Percentiles rank a stretch among this genome's conserved stretches.
Evolutionary conservation across 208 protist genomes (phyloP).

Genomic region (Acanthamoeba lenticulata): DNA sequence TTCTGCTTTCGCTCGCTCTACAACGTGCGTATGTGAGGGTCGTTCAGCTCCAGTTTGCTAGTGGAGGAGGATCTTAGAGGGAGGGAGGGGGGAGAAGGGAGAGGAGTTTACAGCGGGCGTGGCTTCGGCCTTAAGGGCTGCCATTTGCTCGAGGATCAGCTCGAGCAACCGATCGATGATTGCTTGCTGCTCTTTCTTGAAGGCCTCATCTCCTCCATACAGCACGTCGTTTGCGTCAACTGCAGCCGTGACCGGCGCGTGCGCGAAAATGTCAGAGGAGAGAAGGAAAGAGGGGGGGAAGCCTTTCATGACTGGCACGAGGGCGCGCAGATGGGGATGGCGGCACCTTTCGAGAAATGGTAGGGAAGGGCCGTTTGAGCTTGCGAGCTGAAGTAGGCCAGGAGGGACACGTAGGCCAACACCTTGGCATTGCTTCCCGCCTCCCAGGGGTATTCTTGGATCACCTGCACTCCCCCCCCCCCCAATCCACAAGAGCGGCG

Average conservation of each 20-base stretch:
- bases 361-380: slow-evolving; percentile 77
- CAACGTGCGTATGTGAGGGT: neutral
- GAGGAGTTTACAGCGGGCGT: neutral
- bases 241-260: neutral
- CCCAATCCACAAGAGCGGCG: too few species aligned
- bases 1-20: slow-evolving; percentile 20
- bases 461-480: neutral
- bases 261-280: neutral
- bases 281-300: neutral
- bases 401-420: slow-evolving; percentile 62
- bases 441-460: slow-evolving; percentile 76
- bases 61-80: neutral
- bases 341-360: slow-evolving; percentile 68
- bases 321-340: too few species aligned
- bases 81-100: neutral
- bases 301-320: too few species aligned
- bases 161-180: slow-evolving; percentile 78
- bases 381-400: slow-evolving; percentile 70
- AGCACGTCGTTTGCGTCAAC: slow-evolving; percentile 84
- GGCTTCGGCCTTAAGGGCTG: slow-evolving; percentile 37
- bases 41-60: neutral
- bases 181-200: slow-evolving; percentile 70
- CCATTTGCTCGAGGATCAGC: slow-evolving; percentile 72
- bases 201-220: slow-evolving; percentile 76
- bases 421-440: slow-evolving; percentile 61